Evolutionary conservation across 176 grass and related monocot species (phyloP), one percentile per base, ranked within the genome.

Genomic region (Triticum timopheevii): DNA sequence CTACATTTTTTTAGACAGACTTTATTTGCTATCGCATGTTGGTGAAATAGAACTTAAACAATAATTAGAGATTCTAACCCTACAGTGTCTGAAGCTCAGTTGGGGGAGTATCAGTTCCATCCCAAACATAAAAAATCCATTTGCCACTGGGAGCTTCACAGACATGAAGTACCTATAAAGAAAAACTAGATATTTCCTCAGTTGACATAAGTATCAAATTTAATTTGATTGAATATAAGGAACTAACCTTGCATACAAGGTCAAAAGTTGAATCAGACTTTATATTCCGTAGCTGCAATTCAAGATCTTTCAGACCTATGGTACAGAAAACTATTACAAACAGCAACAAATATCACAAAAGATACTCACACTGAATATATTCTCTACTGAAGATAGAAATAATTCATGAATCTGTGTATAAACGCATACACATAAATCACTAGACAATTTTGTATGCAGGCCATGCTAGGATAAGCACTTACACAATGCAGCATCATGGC

Each of bases 101-200:
- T 47, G 93, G 80, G 87, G 93, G 85, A 82, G 89, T 77, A 84
- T 98, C 91, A 69, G 93, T 98, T 89, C 95, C 93, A 93, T 98
- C 95, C 95, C 95, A 98, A 47, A 93, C 91, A 86, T 95, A 95
- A 61, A 89, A 91, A 80, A 95, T 84, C 84, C 73, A 86, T 49
- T 87, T 80, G 2, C 82, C 74, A 17, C 30, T 85, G 70, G 87
- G 91, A 83, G 81, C 82, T 89, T 92, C 54, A 86, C 17, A 39
- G 61, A 93, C 86, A 95, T 95, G 89, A 92, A 98, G 83, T 93
- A 98, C 95, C 95, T 98, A 86, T 44, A 92, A 61, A 91, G 35
- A 82, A 61, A 45, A 82, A 61, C 12, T 74, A 66, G 4, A 24
- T 31, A 40, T 30, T 78, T 23, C 44, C n/a, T 78, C 3, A 83